Percentiles rank a stretch among this genome's conserved stretches.
These are phyloP conservation scores for peach (Prunus persica) DNA, from an alignment of 306 rosid genomes.

Conservation along the genomic window Prunus_persica_NCBIv2 NC_034016.1:21954001-21954500, in stretches of 20 bases:
- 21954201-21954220: constrained; percentile 63
- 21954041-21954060: neutral
- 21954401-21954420: constrained; percentile 41
- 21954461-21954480: neutral
- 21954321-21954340: constrained; percentile 21
- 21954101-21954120: neutral
- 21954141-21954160: neutral
- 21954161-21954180: neutral
- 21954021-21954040: neutral
- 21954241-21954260: constrained; percentile 43
- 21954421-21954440: neutral
- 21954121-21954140: neutral
- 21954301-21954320: constrained; percentile 8
- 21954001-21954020: neutral
- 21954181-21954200: constrained; percentile 60
- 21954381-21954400: constrained; percentile 86
- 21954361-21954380: constrained; percentile 60
- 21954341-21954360: constrained; percentile 42
- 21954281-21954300: constrained; percentile 16
- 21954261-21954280: constrained; percentile 26
- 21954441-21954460: neutral
- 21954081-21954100: neutral
- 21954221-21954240: constrained; percentile 83
- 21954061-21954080: neutral
- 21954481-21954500: neutral